Percentiles rank a stretch among this genome's conserved stretches.
Conservation (phyloP, 345 rosid genomes). For the Corchorus olitorius region DNA sequence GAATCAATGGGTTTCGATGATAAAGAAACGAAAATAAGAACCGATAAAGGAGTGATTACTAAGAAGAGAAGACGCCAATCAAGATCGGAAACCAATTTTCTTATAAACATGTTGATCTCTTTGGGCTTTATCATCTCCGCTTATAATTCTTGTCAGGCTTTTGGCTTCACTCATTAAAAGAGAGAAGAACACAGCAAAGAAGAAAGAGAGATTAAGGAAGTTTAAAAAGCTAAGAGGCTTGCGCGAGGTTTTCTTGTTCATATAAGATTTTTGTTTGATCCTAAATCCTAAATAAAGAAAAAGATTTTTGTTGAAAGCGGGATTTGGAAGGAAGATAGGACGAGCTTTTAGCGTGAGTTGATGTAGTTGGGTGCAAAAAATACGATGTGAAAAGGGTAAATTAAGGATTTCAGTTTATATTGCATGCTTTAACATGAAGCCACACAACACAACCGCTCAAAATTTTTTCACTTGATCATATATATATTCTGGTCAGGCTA, state of each 20-base stretch:
- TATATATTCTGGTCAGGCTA: not conserved
- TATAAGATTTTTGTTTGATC: too few species aligned
- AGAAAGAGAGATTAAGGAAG: not conserved
- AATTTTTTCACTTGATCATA: not conserved
- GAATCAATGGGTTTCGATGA: slow-evolving; percentile 17
- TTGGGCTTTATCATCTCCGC: slow-evolving; percentile 5
- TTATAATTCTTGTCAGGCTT: not conserved
- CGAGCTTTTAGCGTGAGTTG: slow-evolving; percentile 8
- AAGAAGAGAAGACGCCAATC: slow-evolving; percentile 48
- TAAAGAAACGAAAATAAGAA: slow-evolving; percentile 31
- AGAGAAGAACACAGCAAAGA: not conserved
- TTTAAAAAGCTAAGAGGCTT: not conserved
- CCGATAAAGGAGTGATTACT: slow-evolving; percentile 32
- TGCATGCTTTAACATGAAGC: not conserved
- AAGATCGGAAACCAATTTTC: slow-evolving; percentile 40
- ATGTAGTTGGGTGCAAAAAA: not conserved
- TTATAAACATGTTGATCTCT: slow-evolving; percentile 27
- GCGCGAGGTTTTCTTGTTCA: not conserved
- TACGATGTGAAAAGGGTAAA: not conserved
- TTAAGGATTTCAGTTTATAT: not conserved
- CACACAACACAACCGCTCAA: not conserved
- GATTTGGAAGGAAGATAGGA: slow-evolving; percentile 8
- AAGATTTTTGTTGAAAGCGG: not conserved
- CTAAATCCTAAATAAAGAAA: too few species aligned
- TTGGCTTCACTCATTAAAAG: slow-evolving; percentile 10